Evolutionary conservation across 164 flowering plant species (phyloP).

Genomic region (Akebia trifoliata): DNA sequence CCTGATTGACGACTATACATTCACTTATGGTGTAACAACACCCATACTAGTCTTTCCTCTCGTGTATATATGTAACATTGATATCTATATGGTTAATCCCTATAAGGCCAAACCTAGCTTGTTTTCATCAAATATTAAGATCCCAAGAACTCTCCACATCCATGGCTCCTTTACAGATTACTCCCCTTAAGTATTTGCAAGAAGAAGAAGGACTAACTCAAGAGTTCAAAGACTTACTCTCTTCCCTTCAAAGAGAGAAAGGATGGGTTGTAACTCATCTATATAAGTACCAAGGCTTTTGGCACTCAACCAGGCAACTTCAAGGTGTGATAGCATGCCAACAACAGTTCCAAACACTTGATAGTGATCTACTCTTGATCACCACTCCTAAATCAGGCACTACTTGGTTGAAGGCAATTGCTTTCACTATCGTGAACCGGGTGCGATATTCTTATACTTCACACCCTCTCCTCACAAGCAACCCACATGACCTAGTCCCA

Average conservation of each 20-base stretch:
- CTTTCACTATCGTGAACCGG: slow-evolving; percentile 14
- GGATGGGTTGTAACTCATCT: background rate
- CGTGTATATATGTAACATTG: too few species aligned
- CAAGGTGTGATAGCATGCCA: slow-evolving; percentile 3
- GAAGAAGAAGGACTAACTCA: background rate
- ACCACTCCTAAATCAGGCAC: slow-evolving; percentile 21
- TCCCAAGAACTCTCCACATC: too few species aligned
- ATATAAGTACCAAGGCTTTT: slow-evolving; percentile 19
- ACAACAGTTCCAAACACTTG: slow-evolving; percentile 12
- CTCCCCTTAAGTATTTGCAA: background rate
- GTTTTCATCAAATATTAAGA: too few species aligned
- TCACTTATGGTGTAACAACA: too few species aligned
- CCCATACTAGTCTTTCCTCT: too few species aligned
- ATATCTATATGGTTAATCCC: too few species aligned
- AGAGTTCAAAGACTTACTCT: background rate
- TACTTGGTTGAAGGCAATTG: slow-evolving; percentile 24
- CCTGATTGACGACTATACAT: too few species aligned
- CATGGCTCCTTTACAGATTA: background rate
- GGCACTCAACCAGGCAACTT: background rate
- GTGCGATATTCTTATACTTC: background rate
- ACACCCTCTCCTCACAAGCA: slow-evolving; percentile 4
- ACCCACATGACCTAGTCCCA: slow-evolving; percentile 7
- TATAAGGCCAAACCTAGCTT: too few species aligned
- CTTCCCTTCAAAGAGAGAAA: background rate
- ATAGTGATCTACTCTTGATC: slow-evolving; percentile 10